Evolutionary conservation across 345 rosid genomes (phyloP), one percentile per base, ranked within the genome.

Genomic region (Balakata baccata): DNA sequence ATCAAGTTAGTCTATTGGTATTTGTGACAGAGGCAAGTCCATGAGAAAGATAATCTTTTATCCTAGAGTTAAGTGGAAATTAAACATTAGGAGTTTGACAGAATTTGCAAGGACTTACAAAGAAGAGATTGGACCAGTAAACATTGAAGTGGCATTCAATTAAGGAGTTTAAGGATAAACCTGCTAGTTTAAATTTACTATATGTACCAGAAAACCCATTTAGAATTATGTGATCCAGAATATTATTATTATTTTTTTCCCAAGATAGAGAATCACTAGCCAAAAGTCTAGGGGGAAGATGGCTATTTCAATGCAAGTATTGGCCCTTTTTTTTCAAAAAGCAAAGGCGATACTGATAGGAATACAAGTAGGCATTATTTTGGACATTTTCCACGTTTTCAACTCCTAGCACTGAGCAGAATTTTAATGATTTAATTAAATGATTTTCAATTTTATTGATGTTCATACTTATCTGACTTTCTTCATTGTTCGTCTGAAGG

Each of bases 401-500:
- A 22, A 6, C 63, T 39, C 34, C 63, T 37, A 16, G 20, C 18
- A 29, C 43, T 7, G 4, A 38, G 29, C 72, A 37, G 62, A 51
- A 18, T 14, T 22, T 25, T 70, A 9, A 25, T 12, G 69, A 7
- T 57, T 39, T 29, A n/a, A 20, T 17, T 56, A 43, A 16, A 38
- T 67, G 2, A 1, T 43, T 56, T 67, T 23, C 61, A 38, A 53
- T 13, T 56, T 43, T 10, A 0, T 66, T 66, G 7, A 37, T 16
- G 12, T 18, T 5, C 16, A 59, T 39, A 13, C 58, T 68, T 69
- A 20, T 25, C 56, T 69, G 66, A 79, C 37, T 41, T 69, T 5
- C 53, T 71, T 68, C 23, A 2, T 52, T 70, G 68, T n/a, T 50
- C 16, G 59, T 77, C 71, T 84, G 88, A 83, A 95, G 98, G 90